Evolutionary conservation across 1,284 basidiomycete genomes (phyloP), one percentile per base, ranked within the genome.

Genomic region (Xerocomus nothofagi): DNA sequence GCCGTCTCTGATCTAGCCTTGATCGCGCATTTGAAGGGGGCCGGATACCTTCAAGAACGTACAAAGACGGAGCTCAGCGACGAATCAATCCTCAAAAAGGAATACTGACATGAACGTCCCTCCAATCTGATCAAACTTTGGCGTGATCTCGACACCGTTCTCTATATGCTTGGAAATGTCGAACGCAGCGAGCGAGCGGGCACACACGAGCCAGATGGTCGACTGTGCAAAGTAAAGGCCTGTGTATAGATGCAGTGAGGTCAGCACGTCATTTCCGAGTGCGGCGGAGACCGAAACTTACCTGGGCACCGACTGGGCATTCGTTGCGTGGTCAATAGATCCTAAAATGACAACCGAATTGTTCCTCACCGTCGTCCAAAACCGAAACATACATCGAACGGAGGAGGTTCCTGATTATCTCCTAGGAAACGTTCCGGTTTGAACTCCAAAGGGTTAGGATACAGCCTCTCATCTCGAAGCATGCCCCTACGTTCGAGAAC

Each of bases 21-120:
- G 54, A 83, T 75, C 12, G 67, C 59, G 59, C 80, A 83, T 57
- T 76, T 73, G 67, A 81, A 84, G 10, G 79, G 75, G 45, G 71
- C 75, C 8, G 76, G 79, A 53, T 80, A 75, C 53, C 82, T 83
- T n/a, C 29, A n/a, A 36, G 10, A 40, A 39, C 7, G 3, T 20
- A 8, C 11, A 18, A n/a, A 7, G 6, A 33, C 9, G n/a, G 1
- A 18, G 8, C 21, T 39, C 39, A 42, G 47, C 11, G n/a, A 41
- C n/a, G 18, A 27, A 24, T 3, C 20, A 5, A 10, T 27, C 30
- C 31, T 17, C 6, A 20, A 14, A 14, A n/a, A 48, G 11, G 20
- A 9, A 26, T 9, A 14, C 54, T 14, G 1, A 57, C 57, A 50
- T 10, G 14, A 54, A 32, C 20, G 50, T 54, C 14, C 18, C 47